Conservation (phyloP, 2,329 filamentous ascomycete species). For the Hirsutella minnesotensis region DNA sequence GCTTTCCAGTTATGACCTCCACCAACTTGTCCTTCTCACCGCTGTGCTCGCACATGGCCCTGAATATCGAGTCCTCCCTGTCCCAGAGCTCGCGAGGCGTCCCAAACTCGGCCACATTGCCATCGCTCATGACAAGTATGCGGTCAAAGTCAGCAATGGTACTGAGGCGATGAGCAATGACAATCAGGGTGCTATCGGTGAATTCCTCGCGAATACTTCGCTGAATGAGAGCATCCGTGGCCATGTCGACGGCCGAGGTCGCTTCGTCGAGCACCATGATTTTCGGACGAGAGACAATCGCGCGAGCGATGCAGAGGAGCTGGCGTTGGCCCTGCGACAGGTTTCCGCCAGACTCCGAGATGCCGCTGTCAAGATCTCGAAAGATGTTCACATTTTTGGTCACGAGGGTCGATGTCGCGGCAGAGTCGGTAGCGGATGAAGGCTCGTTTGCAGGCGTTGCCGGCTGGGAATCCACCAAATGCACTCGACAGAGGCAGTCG, state of each 20-base stretch:
- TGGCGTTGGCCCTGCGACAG: conserved; percentile 67
- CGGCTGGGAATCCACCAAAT: conserved; percentile 41
- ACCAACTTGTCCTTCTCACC: conserved; percentile 44
- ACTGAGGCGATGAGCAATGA: conserved; percentile 65
- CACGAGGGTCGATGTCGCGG: conserved; percentile 16
- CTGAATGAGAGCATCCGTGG: conserved; percentile 63
- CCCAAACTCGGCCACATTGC: conserved; percentile 56
- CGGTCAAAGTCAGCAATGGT: conserved; percentile 69
- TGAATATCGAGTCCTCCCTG: conserved; percentile 40
- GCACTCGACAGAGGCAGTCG: conserved; percentile 58
- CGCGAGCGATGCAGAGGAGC: conserved; percentile 61
- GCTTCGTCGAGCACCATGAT: conserved; percentile 76
- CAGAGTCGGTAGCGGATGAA: conserved; percentile 21
- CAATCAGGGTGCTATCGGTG: conserved; percentile 53
- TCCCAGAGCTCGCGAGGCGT: conserved; percentile 50
- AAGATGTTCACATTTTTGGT: conserved; percentile 54
- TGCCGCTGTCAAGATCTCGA: conserved; percentile 45
- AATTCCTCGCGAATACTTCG: conserved; percentile 62
- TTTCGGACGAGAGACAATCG: conserved; percentile 59
- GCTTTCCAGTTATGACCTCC: conserved; percentile 27
- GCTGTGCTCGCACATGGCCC: conserved; percentile 50
- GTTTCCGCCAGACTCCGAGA: conserved; percentile 63
- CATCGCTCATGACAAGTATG: conserved; percentile 60
- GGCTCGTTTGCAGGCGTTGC: conserved; percentile 26
- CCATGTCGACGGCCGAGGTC: conserved; percentile 68